Conservation (phyloP, 2,329 filamentous ascomycete genomes). For the Tolypocladium ovalisporum region DNA sequence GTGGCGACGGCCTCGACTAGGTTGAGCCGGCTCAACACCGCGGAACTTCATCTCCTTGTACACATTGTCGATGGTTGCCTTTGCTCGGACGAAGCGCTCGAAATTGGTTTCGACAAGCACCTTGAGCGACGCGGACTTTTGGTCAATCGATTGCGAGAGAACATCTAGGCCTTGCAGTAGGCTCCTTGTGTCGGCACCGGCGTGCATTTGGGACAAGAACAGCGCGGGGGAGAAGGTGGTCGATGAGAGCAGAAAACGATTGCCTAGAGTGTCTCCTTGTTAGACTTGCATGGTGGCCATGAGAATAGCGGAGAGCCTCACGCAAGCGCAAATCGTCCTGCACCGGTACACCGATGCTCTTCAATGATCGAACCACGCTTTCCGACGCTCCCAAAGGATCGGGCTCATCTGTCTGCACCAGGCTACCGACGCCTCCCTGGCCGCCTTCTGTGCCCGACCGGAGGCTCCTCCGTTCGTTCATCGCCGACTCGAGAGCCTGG, state of each 20-base stretch:
- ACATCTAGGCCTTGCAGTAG: slow-evolving; percentile 74
- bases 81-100: slow-evolving; percentile 93
- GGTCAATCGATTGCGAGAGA: slow-evolving; percentile 84
- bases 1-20: slow-evolving; percentile 34
- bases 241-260: slow-evolving; percentile 89
- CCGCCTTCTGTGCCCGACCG: slow-evolving; percentile 56
- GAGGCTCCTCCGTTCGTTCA: slow-evolving; percentile 54
- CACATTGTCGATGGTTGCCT: slow-evolving; percentile 96
- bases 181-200: slow-evolving; percentile 70
- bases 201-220: slow-evolving; percentile 87
- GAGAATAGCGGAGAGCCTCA: slow-evolving; percentile 28
- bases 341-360: slow-evolving; percentile 64
- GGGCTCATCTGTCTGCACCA: slow-evolving; percentile 83
- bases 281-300: slow-evolving; percentile 7
- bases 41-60: slow-evolving; percentile 93
- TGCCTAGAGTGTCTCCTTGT: slow-evolving; percentile 38
- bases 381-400: slow-evolving; percentile 83
- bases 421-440: slow-evolving; percentile 41
- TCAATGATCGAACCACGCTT: slow-evolving; percentile 74
- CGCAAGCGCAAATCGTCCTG: slow-evolving; percentile 75
- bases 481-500: slow-evolving; percentile 69
- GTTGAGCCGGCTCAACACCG: slow-evolving; percentile 40
- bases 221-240: slow-evolving; percentile 88
- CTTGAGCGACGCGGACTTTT: slow-evolving; percentile 95
- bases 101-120: slow-evolving; percentile 96